Percentiles rank a stretch among this genome's conserved stretches.
phyloP scores from a whole-genome alignment of 1,284 basidiomycete genomes.

The Cutaneotrichosporon arboriforme region DNA sequence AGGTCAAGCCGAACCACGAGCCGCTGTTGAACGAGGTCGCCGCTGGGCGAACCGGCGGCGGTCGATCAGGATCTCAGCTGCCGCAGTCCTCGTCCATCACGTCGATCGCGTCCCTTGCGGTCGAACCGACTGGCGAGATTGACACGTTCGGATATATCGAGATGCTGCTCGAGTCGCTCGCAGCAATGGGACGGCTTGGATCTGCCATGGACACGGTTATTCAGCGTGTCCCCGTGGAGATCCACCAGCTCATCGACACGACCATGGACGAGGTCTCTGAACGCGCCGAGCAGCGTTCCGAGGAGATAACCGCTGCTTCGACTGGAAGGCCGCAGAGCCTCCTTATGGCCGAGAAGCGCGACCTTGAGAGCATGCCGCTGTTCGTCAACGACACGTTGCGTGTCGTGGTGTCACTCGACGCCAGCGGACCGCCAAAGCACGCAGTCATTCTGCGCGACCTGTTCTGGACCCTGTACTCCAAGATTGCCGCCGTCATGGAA shows the following conservation, averaged over 20 bases:
- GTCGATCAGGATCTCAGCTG: background rate
- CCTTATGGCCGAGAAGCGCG: conserved; percentile 13
- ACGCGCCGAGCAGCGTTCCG: conserved; percentile 53
- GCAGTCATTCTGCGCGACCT: conserved; percentile 84
- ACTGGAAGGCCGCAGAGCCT: conserved; percentile 18
- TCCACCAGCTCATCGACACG: conserved; percentile 50
- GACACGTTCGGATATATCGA: conserved; percentile 87
- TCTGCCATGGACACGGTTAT: conserved; percentile 75
- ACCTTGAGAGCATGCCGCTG: conserved; percentile 17
- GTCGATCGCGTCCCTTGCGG: conserved; percentile 53
- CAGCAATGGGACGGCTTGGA: conserved; percentile 82
- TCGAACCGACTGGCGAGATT: conserved; percentile 1
- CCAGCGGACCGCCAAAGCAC: conserved; percentile 65
- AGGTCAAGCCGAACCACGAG: conserved; percentile 67
- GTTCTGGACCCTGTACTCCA: conserved; percentile 97
- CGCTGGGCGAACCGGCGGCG: background rate
- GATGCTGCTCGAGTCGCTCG: conserved; percentile 83
- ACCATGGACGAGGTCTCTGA: conserved; percentile 20
- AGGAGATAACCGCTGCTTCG: conserved; percentile 17
- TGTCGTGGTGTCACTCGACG: conserved; percentile 66
- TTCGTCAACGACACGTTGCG: conserved; percentile 51
- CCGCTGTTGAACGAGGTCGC: conserved; percentile 51
- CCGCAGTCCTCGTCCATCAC: conserved; percentile 10
- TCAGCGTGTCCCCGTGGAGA: conserved; percentile 77
- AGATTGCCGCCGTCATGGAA: conserved; percentile 91